A percentile compares a stretch with the other conserved stretches of the same genome.
Conservation (phyloP, 257 asterid species). For the Nicotiana paniculata region DNA sequence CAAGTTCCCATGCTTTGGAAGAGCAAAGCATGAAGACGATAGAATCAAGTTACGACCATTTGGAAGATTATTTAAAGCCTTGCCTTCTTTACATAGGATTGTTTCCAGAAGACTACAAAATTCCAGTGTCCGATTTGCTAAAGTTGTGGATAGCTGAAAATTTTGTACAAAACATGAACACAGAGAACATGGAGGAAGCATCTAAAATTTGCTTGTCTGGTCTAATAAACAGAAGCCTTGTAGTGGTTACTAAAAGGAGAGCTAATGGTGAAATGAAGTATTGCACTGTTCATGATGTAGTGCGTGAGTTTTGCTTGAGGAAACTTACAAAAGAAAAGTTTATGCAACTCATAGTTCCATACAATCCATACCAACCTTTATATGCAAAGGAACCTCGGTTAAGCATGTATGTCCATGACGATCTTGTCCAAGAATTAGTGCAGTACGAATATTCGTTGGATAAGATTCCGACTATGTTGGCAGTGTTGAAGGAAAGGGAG, state of each 20-base stretch:
- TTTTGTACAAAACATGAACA: background rate
- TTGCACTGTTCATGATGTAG: conserved; percentile 5
- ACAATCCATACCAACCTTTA: background rate
- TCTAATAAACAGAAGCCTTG: conserved; percentile 8
- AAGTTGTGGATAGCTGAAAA: background rate
- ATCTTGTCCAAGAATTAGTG: background rate
- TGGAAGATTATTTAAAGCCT: background rate
- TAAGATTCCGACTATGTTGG: background rate
- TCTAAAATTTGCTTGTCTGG: conserved; percentile 7
- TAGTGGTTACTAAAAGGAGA: background rate
- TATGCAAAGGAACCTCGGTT: background rate
- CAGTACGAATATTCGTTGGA: background rate
- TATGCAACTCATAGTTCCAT: background rate
- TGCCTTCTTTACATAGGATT: background rate
- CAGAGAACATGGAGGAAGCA: background rate
- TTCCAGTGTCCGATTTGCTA: background rate
- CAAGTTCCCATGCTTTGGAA: background rate
- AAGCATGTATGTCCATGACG: background rate
- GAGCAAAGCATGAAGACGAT: background rate
- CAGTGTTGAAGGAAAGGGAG: background rate
- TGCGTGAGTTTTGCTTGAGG: conserved; percentile 5
- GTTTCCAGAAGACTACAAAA: background rate
- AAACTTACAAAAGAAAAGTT: background rate
- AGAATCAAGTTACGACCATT: background rate
- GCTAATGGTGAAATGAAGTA: background rate